Conservation (phyloP, 768 basidiomycete genomes). For the Pilatotrama ljubarskyi region DNA sequence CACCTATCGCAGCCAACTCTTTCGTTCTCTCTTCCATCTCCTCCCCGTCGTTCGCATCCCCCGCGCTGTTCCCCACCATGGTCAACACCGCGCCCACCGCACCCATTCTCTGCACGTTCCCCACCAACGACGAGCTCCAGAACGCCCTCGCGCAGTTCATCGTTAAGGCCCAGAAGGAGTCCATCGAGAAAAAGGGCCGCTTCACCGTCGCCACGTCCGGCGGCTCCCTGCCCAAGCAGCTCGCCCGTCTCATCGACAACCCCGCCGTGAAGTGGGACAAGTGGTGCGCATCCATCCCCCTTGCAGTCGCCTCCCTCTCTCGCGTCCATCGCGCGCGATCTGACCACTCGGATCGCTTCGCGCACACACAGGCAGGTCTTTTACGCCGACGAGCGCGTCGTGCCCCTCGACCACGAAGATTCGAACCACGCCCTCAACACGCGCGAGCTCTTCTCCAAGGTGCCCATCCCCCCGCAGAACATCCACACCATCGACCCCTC, state of each 20-base stretch:
- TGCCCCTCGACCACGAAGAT: constrained; percentile 89
- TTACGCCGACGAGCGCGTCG: constrained; percentile 95
- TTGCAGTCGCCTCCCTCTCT: neutral
- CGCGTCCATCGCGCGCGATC: neutral
- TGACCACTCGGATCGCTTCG: neutral
- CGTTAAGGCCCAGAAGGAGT: constrained; percentile 83
- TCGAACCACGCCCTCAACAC: constrained; percentile 86
- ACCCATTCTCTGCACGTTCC: constrained; percentile 75
- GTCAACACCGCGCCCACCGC: constrained; percentile 46
- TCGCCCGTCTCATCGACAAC: constrained; percentile 67
- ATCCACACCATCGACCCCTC: constrained; percentile 81
- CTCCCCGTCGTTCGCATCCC: neutral
- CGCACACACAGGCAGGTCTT: constrained; percentile 80
- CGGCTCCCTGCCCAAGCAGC: constrained; percentile 83
- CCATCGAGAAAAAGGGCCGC: constrained; percentile 82
- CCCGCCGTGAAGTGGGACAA: constrained; percentile 85
- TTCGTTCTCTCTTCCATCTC: neutral
- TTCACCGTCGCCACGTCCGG: constrained; percentile 96
- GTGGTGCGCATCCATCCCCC: constrained; percentile 69
- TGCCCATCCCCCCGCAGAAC: constrained; percentile 72
- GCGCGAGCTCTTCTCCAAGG: constrained; percentile 74
- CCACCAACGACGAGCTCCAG: constrained; percentile 53
- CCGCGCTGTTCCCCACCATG: constrained; percentile 10
- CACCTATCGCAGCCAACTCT: neutral
- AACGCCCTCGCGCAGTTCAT: constrained; percentile 78